These are phyloP conservation scores for Diaporthe ampelina DNA, from an alignment of 2,329 filamentous ascomycete species.

Conservation along the genomic window DNA sequence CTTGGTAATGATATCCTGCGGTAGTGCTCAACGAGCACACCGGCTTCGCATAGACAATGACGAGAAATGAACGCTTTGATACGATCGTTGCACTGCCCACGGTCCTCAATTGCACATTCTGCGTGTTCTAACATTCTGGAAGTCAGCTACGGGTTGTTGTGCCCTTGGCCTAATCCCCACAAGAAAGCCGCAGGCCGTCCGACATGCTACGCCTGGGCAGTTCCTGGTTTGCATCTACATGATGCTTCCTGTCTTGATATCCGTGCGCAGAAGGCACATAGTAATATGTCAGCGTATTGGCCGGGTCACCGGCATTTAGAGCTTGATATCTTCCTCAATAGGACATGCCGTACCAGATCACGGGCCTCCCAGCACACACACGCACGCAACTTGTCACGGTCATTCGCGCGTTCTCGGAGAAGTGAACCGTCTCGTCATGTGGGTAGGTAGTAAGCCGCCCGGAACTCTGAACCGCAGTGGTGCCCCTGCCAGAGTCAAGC, in stretches of 20 bases:
- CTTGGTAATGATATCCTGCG: slow-evolving; percentile 33
- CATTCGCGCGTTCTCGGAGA: not conserved
- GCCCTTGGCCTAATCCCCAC: no score
- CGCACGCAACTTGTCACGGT: not conserved
- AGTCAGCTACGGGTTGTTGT: not conserved
- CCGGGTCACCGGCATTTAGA: not conserved
- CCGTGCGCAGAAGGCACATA: not conserved
- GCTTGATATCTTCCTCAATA: not conserved
- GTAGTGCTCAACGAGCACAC: slow-evolving; percentile 3
- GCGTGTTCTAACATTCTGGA: no score
- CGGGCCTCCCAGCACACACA: not conserved
- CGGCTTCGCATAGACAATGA: slow-evolving; percentile 15
- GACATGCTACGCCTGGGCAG: slow-evolving; percentile 6
- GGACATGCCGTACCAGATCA: not conserved
- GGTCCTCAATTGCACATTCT: not conserved
- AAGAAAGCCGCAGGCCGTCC: not conserved
- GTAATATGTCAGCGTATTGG: not conserved
- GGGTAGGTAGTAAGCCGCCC: not conserved
- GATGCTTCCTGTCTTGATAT: not conserved
- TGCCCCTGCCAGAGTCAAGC: slow-evolving; percentile 14
- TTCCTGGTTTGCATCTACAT: not conserved
- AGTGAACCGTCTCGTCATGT: not conserved
- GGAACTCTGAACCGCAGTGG: not conserved
- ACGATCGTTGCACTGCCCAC: not conserved
- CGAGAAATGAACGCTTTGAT: not conserved